Percentiles rank a stretch among this genome's conserved stretches.
Evolutionary conservation across 768 basidiomycete genomes (phyloP).

Genomic region (Termitomyces titanicus): DNA sequence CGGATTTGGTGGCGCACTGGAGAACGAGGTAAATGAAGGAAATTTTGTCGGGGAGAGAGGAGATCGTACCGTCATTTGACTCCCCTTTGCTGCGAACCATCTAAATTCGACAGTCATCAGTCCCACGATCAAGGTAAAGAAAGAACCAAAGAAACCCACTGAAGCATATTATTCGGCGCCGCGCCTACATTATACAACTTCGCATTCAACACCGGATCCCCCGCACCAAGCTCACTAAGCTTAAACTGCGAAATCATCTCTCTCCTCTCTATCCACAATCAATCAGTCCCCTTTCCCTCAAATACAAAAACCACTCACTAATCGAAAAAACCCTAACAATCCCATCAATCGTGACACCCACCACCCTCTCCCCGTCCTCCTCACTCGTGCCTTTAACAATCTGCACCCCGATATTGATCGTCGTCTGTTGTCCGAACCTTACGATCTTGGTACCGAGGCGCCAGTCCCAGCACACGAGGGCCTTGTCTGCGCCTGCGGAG

Average conservation of each 20-base stretch:
- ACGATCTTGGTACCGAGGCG: constrained; percentile 85
- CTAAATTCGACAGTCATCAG: constrained; percentile 22
- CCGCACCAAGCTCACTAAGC: constrained; percentile 68
- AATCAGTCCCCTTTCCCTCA: neutral
- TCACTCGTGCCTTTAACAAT: constrained; percentile 46
- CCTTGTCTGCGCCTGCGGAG: constrained; percentile 76
- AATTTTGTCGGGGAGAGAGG: neutral
- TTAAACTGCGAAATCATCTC: constrained; percentile 95
- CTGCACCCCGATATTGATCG: constrained; percentile 87
- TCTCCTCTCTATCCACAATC: constrained; percentile 39
- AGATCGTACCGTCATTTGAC: constrained; percentile 76
- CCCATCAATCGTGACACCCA: constrained; percentile 91
- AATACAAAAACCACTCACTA: constrained; percentile 49
- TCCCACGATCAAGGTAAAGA: neutral
- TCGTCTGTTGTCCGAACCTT: constrained; percentile 90
- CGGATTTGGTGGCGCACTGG: constrained; percentile 85
- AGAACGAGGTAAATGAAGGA: neutral
- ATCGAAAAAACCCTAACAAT: constrained; percentile 91
- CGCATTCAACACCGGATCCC: constrained; percentile 61
- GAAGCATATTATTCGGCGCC: constrained; percentile 85
- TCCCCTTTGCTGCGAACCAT: constrained; percentile 90
- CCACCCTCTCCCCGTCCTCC: constrained; percentile 74
- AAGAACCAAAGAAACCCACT: constrained; percentile 34
- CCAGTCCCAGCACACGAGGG: constrained; percentile 88
- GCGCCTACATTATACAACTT: constrained; percentile 75